Evolutionary conservation across 169 alveolate species (phyloP).

Genomic region (Plasmodium gonderi): DNA sequence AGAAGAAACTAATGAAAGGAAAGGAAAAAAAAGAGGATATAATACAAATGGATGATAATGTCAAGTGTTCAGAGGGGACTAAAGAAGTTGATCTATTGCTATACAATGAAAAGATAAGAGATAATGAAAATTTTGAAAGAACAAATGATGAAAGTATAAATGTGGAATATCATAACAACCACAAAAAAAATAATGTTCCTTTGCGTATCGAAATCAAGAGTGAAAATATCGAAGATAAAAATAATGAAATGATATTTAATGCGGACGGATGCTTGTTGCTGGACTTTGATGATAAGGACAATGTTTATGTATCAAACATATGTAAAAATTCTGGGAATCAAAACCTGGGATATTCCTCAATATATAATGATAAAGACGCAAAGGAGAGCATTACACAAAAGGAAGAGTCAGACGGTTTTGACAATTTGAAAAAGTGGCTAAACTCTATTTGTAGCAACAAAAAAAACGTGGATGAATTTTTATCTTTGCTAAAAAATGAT

Average conservation of each 20-base stretch:
- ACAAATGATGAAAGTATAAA: neutral
- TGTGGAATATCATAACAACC: neutral
- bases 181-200: neutral
- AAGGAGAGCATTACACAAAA: neutral
- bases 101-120: neutral
- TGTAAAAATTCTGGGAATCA: neutral
- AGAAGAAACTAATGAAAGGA: neutral
- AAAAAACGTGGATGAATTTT: constrained; percentile 37
- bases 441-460: constrained; percentile 40
- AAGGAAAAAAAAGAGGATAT: neutral
- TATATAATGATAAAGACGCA: neutral
- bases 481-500: constrained; percentile 23
- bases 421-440: constrained; percentile 18
- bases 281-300: neutral
- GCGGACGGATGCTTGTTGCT: neutral
- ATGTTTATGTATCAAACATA: neutral
- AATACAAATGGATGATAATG: neutral
- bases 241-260: neutral
- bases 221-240: neutral
- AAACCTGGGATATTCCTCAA: neutral
- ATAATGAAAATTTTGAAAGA: neutral
- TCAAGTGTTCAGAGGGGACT: neutral
- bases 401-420: neutral
- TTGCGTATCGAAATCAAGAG: neutral
- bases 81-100: neutral